These are phyloP conservation scores for Hemileccinum rubropunctum DNA, from an alignment of 768 basidiomycete genomes.

Conservation along the genomic window DNA sequence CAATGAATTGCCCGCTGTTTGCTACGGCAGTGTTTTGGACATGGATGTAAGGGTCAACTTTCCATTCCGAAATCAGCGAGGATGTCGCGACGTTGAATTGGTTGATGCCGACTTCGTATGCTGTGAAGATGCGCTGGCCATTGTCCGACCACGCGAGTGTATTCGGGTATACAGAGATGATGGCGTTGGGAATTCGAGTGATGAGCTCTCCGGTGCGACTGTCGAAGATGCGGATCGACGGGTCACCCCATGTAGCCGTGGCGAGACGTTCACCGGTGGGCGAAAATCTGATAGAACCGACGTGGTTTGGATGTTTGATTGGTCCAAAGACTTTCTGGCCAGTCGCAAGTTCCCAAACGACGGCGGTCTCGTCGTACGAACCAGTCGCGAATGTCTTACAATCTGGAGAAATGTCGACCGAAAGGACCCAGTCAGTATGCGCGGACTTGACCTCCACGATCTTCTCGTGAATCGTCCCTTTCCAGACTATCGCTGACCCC, in stretches of 20 bases:
- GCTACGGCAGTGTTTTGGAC: neutral
- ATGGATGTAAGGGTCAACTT: neutral
- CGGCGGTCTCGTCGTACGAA: slow-evolving; percentile 4
- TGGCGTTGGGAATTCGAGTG: slow-evolving; percentile 1
- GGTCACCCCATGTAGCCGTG: slow-evolving; percentile 4
- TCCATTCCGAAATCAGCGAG: neutral
- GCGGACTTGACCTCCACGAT: slow-evolving; percentile 1
- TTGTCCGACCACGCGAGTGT: slow-evolving; percentile 7
- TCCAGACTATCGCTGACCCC: slow-evolving; percentile 5
- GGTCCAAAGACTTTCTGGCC: neutral
- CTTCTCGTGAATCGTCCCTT: neutral
- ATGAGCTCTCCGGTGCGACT: slow-evolving; percentile 1
- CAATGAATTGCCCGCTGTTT: slow-evolving; percentile 7
- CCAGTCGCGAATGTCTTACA: slow-evolving; percentile 5
- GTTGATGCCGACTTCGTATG: neutral
- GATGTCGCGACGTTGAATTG: neutral
- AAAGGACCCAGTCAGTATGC: slow-evolving; percentile 3
- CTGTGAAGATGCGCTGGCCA: slow-evolving; percentile 6
- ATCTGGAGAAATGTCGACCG: slow-evolving; percentile 7
- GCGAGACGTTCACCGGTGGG: slow-evolving; percentile 4
- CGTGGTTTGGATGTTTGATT: neutral
- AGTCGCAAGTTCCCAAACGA: slow-evolving; percentile 1
- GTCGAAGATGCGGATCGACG: slow-evolving; percentile 6
- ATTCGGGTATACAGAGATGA: neutral
- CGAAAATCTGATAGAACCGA: slow-evolving; percentile 3